These are phyloP conservation scores for Candida morakotiae DNA, from an alignment of 805 yeast genomes.

Conservation along the genomic window DNA sequence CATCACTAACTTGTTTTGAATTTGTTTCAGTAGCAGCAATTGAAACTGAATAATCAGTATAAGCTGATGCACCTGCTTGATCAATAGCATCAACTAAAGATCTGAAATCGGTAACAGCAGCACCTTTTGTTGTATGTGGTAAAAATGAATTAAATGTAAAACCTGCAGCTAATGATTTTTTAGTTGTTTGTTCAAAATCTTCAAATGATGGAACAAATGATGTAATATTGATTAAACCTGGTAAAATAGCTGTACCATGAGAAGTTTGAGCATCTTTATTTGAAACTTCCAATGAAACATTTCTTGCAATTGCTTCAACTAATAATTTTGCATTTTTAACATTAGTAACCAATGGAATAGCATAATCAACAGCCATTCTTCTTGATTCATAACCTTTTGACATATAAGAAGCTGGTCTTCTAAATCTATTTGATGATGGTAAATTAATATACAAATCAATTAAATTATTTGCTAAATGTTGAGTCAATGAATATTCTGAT, in stretches of 20 bases:
- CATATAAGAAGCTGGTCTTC: constrained; percentile 98
- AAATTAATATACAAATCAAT: constrained; percentile 94
- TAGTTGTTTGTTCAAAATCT: constrained; percentile 65
- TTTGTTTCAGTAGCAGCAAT: constrained; percentile 80
- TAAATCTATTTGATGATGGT: constrained; percentile 95
- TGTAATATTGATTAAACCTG: constrained; percentile 82
- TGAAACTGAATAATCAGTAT: constrained; percentile 77
- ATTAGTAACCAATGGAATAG: constrained; percentile 95
- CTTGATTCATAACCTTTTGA: constrained; percentile 97
- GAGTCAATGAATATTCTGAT: constrained; percentile 91
- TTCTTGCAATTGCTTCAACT: constrained; percentile 87
- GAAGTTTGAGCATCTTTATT: constrained; percentile 88
- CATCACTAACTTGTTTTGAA: constrained; percentile 55
- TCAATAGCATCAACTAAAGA: constrained; percentile 64
- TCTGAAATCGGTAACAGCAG: constrained; percentile 59
- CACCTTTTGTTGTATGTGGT: constrained; percentile 66
- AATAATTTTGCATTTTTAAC: constrained; percentile 95
- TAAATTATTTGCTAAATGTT: constrained; percentile 93
- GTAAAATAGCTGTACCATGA: constrained; percentile 74
- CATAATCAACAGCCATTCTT: constrained; percentile 99
- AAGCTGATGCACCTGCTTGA: constrained; percentile 53
- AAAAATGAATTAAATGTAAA: constrained; percentile 80
- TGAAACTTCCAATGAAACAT: constrained; percentile 61
- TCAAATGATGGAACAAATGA: constrained; percentile 71
- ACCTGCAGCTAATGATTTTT: constrained; percentile 75